These are phyloP conservation scores for Noccaea caerulescens DNA, from an alignment of 345 rosid genomes.

Conservation along the genomic window DNA sequence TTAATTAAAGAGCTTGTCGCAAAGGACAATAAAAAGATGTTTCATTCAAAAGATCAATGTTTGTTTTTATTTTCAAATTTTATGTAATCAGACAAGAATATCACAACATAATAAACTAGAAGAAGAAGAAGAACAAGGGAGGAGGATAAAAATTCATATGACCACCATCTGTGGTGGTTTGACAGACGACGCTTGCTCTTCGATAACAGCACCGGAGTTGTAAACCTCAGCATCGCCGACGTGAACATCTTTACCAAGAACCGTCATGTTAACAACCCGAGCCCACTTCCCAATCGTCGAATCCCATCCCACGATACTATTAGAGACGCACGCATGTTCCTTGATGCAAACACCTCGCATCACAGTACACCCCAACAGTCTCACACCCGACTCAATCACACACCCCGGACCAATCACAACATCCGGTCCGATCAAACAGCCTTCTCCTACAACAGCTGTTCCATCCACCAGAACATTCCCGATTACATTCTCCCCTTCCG, in stretches of 20 bases:
- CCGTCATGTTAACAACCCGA: constrained; percentile 83
- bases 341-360: constrained; percentile 89
- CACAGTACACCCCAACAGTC: constrained; percentile 80
- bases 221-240: constrained; percentile 58
- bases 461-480: constrained; percentile 84
- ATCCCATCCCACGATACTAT: constrained; percentile 92
- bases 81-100: too few species aligned
- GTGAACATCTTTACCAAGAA: constrained; percentile 83
- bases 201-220: constrained; percentile 1
- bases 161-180: too few species aligned
- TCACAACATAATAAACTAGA: too few species aligned
- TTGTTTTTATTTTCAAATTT: too few species aligned
- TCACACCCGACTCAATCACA: constrained; percentile 79
- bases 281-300: constrained; percentile 91
- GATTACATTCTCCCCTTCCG: constrained; percentile 53
- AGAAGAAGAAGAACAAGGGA: too few species aligned
- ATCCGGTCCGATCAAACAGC: constrained; percentile 89
- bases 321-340: constrained; percentile 79
- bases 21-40: too few species aligned
- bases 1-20: too few species aligned
- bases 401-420: constrained; percentile 92
- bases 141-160: too few species aligned
- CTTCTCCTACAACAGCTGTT: constrained; percentile 74
- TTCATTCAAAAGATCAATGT: too few species aligned
- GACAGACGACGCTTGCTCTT: too few species aligned